Base-by-base conservation (phyloP, 768 basidiomycete genomes). In the Candolleomyces efflorescens region DNA sequence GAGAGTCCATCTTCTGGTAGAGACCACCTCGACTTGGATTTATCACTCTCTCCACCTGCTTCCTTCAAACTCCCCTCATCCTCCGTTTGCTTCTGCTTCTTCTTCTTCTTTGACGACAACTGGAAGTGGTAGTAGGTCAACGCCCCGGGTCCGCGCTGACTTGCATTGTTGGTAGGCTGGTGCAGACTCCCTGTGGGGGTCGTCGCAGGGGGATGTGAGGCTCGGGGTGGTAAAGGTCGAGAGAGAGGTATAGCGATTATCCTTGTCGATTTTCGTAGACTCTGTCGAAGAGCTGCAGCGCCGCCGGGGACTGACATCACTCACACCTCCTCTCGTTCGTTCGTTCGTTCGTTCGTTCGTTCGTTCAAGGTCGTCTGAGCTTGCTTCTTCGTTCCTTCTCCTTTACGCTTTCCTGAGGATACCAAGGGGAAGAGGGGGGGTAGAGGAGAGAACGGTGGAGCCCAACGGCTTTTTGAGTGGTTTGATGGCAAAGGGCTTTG, bases 201-300 rank as follows among this genome's bases (percentile, higher is more conserved):
- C 17, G 2, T 32, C 17, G n/a, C 26, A 18, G 5, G 50, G 5
- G 3, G 10, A 11, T 52, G 18, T 52, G 18, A 13, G 5, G 32
- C 10, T 52, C 18, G 22, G 20, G 24, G 50, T 12, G 62, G 55
- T 44, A 65, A 64, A 7, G 71, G 67, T 55, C 73, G 73, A 3
- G 78, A 77, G 15, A 83, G 72, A 1, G 79, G 81, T 3, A 80
- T 63, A 3, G 78, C 73, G 20, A 80, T 75, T 23, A 81, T 80
- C 53, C 78, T 76, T 67, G 75, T 68, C 32, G 69, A 32, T 32
- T 32, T 69, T 53, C 68, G 74, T 50, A 75, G 62, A 59, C 55
- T 6, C 3, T 17, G 41, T 43, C 18, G 44, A 5, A 56, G 32
- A n/a, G 44, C n/a, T 23, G 65, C 58, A 27, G 59, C 49, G n/a